phyloP scores from a whole-genome alignment of 768 basidiomycete species.

The Amanita subjunquillea region DNA sequence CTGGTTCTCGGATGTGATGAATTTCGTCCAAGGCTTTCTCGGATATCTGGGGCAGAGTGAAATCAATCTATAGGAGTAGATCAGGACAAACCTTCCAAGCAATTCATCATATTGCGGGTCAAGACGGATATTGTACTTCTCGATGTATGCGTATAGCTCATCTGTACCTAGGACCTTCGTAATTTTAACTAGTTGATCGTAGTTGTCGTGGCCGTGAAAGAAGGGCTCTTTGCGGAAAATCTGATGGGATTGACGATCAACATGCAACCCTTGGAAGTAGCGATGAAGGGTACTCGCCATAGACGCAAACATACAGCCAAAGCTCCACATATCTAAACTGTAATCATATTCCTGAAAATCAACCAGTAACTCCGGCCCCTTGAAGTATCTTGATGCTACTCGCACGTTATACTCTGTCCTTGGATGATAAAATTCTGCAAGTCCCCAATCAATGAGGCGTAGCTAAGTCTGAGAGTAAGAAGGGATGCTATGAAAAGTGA shows the following conservation, averaged over 20 bases:
- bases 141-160: slow-evolving; percentile 84
- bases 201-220: slow-evolving; percentile 99
- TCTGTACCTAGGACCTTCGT: slow-evolving; percentile 96
- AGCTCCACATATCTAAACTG: slow-evolving; percentile 97
- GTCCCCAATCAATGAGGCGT: slow-evolving; percentile 96
- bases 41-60: slow-evolving; percentile 52
- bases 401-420: slow-evolving; percentile 97
- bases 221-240: slow-evolving; percentile 99
- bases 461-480: slow-evolving; percentile 38
- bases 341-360: slow-evolving; percentile 99
- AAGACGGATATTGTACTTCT: slow-evolving; percentile 92
- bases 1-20: slow-evolving; percentile 93
- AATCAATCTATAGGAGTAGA: slow-evolving; percentile 3
- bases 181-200: slow-evolving; percentile 97
- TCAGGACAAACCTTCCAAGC: slow-evolving; percentile 56
- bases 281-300: slow-evolving; percentile 53
- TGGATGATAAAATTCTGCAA: slow-evolving; percentile 98
- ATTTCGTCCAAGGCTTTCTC: slow-evolving; percentile 90
- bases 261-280: slow-evolving; percentile 3
- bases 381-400: slow-evolving; percentile 96
- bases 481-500: slow-evolving; percentile 2
- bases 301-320: slow-evolving; percentile 97
- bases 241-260: slow-evolving; percentile 26
- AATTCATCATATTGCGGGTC: slow-evolving; percentile 96
- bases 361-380: slow-evolving; percentile 91